Conservation (phyloP, 768 basidiomycete genomes). For the Suillus variegatus region DNA sequence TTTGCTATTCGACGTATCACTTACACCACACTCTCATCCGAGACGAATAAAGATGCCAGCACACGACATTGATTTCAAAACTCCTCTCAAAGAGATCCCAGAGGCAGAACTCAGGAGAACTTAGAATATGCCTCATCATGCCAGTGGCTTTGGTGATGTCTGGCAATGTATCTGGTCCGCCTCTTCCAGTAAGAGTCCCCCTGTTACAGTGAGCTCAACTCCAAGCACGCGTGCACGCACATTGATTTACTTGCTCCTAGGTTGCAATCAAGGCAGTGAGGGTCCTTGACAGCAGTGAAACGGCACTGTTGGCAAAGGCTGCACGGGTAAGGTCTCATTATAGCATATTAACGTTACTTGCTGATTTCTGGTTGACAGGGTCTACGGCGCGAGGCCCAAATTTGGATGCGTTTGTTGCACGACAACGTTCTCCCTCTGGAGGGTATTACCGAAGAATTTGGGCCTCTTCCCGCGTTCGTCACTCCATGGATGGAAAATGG, state of each 20-base stretch:
- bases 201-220: neutral
- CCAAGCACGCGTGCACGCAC: neutral
- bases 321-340: neutral
- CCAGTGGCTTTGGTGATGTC: neutral
- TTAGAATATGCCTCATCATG: neutral
- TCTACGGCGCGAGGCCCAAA: slow-evolving; percentile 27
- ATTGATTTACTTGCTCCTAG: neutral
- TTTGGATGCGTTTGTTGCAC: too few species aligned
- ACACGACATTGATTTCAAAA: neutral
- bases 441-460: too few species aligned
- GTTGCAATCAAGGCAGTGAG: neutral
- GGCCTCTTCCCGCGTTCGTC: too few species aligned
- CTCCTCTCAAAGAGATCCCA: slow-evolving; percentile 1
- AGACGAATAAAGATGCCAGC: neutral
- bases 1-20: neutral
- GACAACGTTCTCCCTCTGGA: too few species aligned
- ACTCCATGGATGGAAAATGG: slow-evolving; percentile 29
- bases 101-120: neutral
- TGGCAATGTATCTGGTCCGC: neutral
- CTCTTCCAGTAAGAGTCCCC: neutral
- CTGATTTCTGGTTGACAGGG: slow-evolving; percentile 15
- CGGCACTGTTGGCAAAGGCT: neutral
- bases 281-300: neutral
- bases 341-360: neutral
- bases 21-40: neutral